Conservation (phyloP, 805 yeast genomes). For the Naumovozyma dairenensis region DNA sequence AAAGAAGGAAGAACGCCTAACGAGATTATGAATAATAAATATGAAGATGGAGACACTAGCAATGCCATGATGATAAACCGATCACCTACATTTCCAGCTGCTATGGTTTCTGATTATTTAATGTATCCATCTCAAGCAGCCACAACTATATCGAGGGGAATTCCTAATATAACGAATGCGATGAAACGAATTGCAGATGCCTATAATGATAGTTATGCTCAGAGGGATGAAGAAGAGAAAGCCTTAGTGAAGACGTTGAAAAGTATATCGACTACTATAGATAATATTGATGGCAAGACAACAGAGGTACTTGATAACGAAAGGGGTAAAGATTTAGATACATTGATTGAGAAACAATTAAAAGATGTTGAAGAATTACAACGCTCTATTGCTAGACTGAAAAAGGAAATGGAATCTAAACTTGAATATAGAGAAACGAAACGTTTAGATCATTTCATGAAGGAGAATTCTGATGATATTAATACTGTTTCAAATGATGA, state of each 20-base stretch:
- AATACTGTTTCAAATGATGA: conserved; percentile 10
- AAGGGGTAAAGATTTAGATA: conserved; percentile 68
- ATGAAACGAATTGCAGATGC: conserved; percentile 40
- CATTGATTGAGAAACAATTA: conserved; percentile 9
- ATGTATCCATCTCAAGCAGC: conserved; percentile 29
- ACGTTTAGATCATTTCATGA: conserved; percentile 8
- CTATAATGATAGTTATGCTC: conserved; percentile 42
- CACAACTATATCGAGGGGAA: conserved; percentile 20
- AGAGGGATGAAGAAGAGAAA: conserved; percentile 35
- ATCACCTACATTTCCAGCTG: neutral
- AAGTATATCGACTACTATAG: conserved; percentile 16
- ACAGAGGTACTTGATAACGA: conserved; percentile 44
- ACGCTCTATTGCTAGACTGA: conserved; percentile 11
- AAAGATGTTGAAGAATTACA: conserved; percentile 7
- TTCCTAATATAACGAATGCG: conserved; percentile 20
- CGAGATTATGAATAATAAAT: conserved; percentile 32
- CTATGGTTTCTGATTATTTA: conserved; percentile 12
- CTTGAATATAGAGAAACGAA: conserved; percentile 26
- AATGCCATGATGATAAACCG: neutral
- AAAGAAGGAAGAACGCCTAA: conserved; percentile 23
- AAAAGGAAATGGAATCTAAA: conserved; percentile 17
- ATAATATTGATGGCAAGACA: conserved; percentile 17
- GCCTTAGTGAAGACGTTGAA: conserved; percentile 17
- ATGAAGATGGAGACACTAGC: conserved; percentile 9
- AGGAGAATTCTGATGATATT: conserved; percentile 2